Evolutionary conservation across 768 basidiomycete genomes (phyloP).

Genomic region (Mycena sanguinolenta): DNA sequence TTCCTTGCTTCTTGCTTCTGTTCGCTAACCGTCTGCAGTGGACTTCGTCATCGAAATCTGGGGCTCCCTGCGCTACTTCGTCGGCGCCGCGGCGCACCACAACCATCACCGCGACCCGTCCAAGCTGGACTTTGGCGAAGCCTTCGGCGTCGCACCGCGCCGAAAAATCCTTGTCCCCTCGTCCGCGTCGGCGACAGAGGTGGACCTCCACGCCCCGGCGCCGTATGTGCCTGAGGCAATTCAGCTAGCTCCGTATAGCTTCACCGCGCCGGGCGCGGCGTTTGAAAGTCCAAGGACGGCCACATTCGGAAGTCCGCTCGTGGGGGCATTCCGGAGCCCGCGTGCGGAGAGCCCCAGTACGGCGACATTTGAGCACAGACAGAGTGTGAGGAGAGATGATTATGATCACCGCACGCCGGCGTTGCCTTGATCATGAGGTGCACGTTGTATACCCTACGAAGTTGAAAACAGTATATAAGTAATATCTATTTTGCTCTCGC

Average conservation of each 20-base stretch:
- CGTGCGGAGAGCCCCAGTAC: background rate
- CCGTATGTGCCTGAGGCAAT: constrained; percentile 4
- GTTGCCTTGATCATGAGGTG: background rate
- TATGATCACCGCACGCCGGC: background rate
- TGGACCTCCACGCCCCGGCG: background rate
- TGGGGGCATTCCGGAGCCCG: too few relatives aligned
- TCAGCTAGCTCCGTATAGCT: constrained; percentile 23
- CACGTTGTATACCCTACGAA: background rate
- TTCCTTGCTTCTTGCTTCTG: background rate
- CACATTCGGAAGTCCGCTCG: too few relatives aligned
- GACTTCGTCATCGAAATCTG: constrained; percentile 79
- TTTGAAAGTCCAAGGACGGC: constrained; percentile 20
- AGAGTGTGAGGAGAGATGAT: background rate
- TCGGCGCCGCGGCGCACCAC: constrained; percentile 51
- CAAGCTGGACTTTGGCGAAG: constrained; percentile 50
- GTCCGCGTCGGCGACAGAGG: too few relatives aligned
- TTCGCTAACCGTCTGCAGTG: constrained; percentile 48
- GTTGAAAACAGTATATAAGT: background rate
- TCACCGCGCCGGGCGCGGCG: constrained; percentile 15
- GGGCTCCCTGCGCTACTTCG: constrained; percentile 73
- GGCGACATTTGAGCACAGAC: background rate
- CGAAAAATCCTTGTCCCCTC: too few relatives aligned
- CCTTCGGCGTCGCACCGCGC: constrained; percentile 57
- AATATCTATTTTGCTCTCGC: background rate
- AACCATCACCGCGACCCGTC: constrained; percentile 30